phyloP scores from a whole-genome alignment of 2,329 filamentous ascomycete species.

The Thelonectria rubi region DNA sequence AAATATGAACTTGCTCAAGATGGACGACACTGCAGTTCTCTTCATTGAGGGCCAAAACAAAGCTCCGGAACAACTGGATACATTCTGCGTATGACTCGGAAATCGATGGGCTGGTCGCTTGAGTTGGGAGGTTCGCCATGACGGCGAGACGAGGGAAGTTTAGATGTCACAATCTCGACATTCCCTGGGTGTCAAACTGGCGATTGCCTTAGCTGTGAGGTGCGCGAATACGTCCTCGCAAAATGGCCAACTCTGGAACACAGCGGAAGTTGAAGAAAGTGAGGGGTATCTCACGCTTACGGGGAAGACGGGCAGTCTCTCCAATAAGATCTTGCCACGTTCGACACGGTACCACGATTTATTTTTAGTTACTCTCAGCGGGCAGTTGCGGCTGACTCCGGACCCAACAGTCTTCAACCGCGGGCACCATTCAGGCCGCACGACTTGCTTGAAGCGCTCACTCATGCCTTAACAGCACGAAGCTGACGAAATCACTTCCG shows the following conservation, averaged over 20 bases:
- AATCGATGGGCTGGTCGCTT: not conserved
- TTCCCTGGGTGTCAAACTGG: not conserved
- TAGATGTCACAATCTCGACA: not conserved
- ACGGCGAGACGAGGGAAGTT: not conserved
- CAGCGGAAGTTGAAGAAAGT: no score
- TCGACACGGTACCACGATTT: not conserved
- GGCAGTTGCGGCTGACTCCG: not conserved
- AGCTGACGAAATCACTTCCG: not conserved
- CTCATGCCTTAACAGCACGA: no score
- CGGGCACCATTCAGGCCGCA: no score
- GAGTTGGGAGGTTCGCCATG: not conserved
- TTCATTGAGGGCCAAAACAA: not conserved
- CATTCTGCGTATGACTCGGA: not conserved
- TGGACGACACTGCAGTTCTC: slow-evolving; percentile 2
- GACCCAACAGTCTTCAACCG: no score
- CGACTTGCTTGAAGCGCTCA: no score
- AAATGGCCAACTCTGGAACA: no score
- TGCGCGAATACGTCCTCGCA: no score
- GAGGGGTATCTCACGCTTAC: no score
- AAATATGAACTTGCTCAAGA: slow-evolving; percentile 1
- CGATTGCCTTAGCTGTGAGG: not conserved
- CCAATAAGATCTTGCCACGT: not conserved
- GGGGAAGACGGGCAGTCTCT: not conserved
- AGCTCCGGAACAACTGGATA: not conserved
- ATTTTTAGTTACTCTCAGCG: not conserved